Conservation (phyloP, 2,329 filamentous ascomycete species). For the Exserohilum rostratum region DNA sequence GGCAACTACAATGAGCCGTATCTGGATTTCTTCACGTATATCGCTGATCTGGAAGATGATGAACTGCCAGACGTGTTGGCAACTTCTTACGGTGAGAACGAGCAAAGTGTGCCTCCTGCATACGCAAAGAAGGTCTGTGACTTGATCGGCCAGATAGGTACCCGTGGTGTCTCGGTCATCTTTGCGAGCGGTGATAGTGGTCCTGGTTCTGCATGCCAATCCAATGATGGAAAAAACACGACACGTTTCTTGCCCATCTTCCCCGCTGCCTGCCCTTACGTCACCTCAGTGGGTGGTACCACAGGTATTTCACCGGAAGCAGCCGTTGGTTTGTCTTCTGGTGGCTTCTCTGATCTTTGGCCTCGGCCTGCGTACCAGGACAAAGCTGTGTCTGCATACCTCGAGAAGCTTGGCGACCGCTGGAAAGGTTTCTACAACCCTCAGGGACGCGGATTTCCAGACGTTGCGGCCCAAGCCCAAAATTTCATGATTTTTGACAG, state of each 20-base stretch:
- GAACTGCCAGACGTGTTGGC: conserved; percentile 48
- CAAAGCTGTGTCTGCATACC: conserved; percentile 48
- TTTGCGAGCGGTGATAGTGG: conserved; percentile 51
- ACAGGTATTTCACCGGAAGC: conserved; percentile 48
- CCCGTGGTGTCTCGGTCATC: conserved; percentile 49
- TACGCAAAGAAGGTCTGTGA: conserved; percentile 49
- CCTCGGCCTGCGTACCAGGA: conserved; percentile 52
- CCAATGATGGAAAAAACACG: conserved; percentile 54
- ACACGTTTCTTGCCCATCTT: conserved; percentile 54
- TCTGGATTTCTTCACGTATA: conserved; percentile 48
- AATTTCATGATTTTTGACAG: conserved; percentile 47
- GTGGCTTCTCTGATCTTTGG: conserved; percentile 56
- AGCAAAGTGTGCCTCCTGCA: conserved; percentile 46
- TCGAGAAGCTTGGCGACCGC: conserved; percentile 47
- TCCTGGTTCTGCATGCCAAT: conserved; percentile 51
- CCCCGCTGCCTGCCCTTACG: conserved; percentile 56
- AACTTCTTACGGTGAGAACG: conserved; percentile 51
- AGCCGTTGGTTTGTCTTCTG: conserved; percentile 50
- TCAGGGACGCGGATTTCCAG: conserved; percentile 53
- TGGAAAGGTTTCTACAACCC: conserved; percentile 53
- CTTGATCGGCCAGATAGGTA: conserved; percentile 49
- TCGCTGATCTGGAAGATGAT: conserved; percentile 39
- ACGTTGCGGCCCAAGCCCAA: conserved; percentile 51
- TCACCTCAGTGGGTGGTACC: conserved; percentile 56
- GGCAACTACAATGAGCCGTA: conserved; percentile 57